These are phyloP conservation scores for Arabidopsis lyrata DNA, from an alignment of 441 rosid species.

Conservation along the genomic window DNA sequence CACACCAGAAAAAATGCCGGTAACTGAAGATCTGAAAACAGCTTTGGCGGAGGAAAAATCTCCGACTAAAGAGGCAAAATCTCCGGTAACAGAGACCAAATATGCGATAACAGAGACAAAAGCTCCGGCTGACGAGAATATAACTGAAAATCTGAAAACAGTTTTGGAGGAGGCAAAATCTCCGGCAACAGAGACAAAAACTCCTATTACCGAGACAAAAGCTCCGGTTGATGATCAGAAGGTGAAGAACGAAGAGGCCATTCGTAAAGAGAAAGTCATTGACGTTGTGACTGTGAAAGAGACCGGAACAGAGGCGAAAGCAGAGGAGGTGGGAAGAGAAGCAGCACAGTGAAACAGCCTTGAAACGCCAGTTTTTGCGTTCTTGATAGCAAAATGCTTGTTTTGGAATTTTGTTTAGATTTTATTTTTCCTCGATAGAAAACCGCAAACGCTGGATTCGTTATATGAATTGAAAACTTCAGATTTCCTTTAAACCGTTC, in stretches of 20 bases:
- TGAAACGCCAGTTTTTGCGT: slow-evolving; percentile 4
- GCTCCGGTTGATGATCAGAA: slow-evolving; percentile 11
- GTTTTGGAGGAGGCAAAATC: background rate
- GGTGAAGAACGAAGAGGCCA: background rate
- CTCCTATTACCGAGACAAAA: background rate
- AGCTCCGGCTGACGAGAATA: slow-evolving; percentile 16
- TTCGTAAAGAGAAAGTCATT: slow-evolving; percentile 9
- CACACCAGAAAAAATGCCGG: background rate
- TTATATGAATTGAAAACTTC: background rate
- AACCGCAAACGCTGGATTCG: background rate
- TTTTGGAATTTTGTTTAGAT: background rate
- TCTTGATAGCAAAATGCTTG: slow-evolving; percentile 10
- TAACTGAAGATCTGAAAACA: slow-evolving; percentile 23
- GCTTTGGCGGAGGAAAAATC: slow-evolving; percentile 2
- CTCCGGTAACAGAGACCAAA: background rate
- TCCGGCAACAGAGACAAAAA: background rate
- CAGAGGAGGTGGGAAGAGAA: slow-evolving; percentile 16
- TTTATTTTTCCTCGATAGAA: background rate
- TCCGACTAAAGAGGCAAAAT: background rate
- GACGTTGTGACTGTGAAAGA: slow-evolving; percentile 23
- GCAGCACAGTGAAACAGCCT: slow-evolving; percentile 15
- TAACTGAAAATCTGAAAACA: slow-evolving; percentile 19
- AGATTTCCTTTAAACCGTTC: background rate
- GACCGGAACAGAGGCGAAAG: slow-evolving; percentile 21
- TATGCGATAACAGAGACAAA: background rate